Evolutionary conservation across 2,329 filamentous ascomycete species (phyloP).

Genomic region (Calonectria hongkongensis): DNA sequence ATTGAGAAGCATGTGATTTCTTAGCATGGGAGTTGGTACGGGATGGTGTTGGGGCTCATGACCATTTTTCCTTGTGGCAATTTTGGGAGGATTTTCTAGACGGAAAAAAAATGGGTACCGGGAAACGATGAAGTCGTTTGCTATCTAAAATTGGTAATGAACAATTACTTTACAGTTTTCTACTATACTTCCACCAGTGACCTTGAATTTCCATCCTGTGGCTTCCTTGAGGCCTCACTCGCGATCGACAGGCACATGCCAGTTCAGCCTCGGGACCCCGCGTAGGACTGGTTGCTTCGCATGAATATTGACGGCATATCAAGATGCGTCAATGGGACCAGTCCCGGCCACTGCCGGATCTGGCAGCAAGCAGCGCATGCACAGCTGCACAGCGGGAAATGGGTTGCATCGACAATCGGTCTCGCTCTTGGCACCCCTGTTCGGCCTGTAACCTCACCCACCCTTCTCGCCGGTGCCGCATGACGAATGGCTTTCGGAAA

Average conservation of each 20-base stretch:
- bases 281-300: background rate
- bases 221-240: background rate
- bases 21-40: constrained; percentile 11
- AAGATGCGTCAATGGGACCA: constrained; percentile 14
- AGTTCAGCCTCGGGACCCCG: background rate
- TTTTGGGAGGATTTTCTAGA: constrained; percentile 1
- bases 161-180: background rate
- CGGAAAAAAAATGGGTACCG: background rate
- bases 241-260: background rate
- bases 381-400: background rate
- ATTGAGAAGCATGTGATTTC: constrained; percentile 4
- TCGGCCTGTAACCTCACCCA: constrained; percentile 21
- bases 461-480: constrained; percentile 1
- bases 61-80: background rate
- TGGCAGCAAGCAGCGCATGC: constrained; percentile 1
- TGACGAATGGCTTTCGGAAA: background rate
- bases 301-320: background rate
- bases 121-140: constrained; percentile 1
- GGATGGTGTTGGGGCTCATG: constrained; percentile 17
- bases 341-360: constrained; percentile 19
- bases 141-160: constrained; percentile 20
- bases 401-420: constrained; percentile 27
- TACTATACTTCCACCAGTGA: background rate
- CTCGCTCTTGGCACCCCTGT: constrained; percentile 13
- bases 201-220: background rate